phyloP scores from a whole-genome alignment of 108 stramenopile species.

The Cafeteria roenbergensis region DNA sequence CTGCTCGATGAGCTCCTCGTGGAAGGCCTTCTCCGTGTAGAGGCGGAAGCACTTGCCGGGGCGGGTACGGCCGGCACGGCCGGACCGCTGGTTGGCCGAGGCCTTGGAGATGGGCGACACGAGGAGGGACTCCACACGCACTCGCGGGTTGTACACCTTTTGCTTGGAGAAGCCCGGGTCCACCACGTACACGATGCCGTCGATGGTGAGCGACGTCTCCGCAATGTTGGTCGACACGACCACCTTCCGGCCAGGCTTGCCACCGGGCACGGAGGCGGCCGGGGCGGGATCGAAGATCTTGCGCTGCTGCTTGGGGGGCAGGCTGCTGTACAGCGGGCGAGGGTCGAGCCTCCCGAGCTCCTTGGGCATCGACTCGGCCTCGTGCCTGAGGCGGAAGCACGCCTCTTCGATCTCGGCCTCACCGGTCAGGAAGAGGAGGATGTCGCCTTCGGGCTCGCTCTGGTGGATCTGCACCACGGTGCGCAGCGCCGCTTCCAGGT shows the following conservation, averaged over 20 bases:
- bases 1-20: conserved; percentile 89
- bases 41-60: conserved; percentile 98
- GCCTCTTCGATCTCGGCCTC: conserved; percentile 96
- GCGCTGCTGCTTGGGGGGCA: conserved; percentile 78
- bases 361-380: conserved; percentile 43
- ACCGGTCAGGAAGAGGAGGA: conserved; percentile 92
- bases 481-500: conserved; percentile 88
- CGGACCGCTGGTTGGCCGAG: conserved; percentile 75
- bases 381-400: conserved; percentile 72
- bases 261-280: conserved; percentile 72
- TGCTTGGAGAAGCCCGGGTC: conserved; percentile 98
- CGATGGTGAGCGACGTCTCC: conserved; percentile 96
- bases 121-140: conserved; percentile 88
- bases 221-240: conserved; percentile 95
- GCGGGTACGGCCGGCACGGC: conserved; percentile 90
- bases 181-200: conserved; percentile 97
- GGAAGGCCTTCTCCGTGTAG: conserved; percentile 89
- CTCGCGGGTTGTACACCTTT: conserved; percentile 98
- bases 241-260: conserved; percentile 86
- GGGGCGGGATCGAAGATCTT: conserved; percentile 83
- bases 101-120: conserved; percentile 93
- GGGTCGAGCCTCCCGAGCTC: conserved; percentile 68
- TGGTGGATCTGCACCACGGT: conserved; percentile 91
- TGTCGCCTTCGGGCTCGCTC: conserved; percentile 90
- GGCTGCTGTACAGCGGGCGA: conserved; percentile 86